Percentiles rank a stretch among this genome's conserved stretches.
phyloP scores from a whole-genome alignment of 1,284 basidiomycete species.

The Polyporus tsugae region DNA sequence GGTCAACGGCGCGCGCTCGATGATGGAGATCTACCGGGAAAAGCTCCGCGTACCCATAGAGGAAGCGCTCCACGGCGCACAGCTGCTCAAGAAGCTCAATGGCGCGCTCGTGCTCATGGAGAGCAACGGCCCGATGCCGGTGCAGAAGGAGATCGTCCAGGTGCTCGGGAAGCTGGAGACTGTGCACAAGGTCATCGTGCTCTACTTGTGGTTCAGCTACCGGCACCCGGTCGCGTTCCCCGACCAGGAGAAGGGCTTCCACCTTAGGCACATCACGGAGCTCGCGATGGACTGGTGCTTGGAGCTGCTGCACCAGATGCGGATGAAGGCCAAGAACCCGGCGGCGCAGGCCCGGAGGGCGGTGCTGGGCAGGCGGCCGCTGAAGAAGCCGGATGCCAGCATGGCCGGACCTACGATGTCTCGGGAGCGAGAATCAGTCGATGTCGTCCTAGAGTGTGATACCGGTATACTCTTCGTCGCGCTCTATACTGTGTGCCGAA shows the following conservation, averaged over 20 bases:
- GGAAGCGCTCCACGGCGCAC: slow-evolving; percentile 27
- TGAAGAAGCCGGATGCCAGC: neutral
- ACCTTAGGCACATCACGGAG: slow-evolving; percentile 75
- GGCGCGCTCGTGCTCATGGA: slow-evolving; percentile 28
- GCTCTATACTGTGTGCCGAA: neutral
- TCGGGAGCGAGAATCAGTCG: neutral
- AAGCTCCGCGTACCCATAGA: slow-evolving; percentile 28
- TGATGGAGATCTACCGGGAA: slow-evolving; percentile 40
- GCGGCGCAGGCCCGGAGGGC: slow-evolving; percentile 16
- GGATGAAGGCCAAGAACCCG: slow-evolving; percentile 17
- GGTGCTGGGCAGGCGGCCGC: slow-evolving; percentile 19
- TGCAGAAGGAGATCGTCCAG: slow-evolving; percentile 29
- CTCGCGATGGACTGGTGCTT: slow-evolving; percentile 73
- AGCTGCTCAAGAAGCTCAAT: slow-evolving; percentile 37
- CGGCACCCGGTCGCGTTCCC: slow-evolving; percentile 82
- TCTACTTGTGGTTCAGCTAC: slow-evolving; percentile 90
- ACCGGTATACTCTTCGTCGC: neutral
- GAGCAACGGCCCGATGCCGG: slow-evolving; percentile 13
- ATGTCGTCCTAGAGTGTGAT: neutral
- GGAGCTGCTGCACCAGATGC: slow-evolving; percentile 43
- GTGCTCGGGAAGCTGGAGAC: slow-evolving; percentile 71
- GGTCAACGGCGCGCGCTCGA: slow-evolving; percentile 24
- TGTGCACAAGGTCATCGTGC: slow-evolving; percentile 82
- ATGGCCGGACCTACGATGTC: neutral
- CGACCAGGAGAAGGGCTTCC: slow-evolving; percentile 58